Evolutionary conservation across 257 asterid species (phyloP).

Genomic region (Anisodus acutangulus): DNA sequence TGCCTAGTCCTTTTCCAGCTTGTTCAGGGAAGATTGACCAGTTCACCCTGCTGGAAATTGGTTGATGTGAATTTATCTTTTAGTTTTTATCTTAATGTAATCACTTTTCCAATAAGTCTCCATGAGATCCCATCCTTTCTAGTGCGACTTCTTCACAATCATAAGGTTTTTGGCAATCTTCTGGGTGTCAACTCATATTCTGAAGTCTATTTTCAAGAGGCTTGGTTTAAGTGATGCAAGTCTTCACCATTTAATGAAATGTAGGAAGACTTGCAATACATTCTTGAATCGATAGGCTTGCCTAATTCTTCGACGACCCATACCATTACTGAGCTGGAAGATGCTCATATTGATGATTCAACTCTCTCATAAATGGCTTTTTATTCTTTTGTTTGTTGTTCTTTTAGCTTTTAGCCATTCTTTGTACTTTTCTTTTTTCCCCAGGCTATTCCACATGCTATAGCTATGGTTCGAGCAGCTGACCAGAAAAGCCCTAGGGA

Average conservation of each 20-base stretch:
- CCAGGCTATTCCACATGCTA: conserved; percentile 96
- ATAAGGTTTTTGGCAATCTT: not conserved
- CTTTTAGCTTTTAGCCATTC: conserved; percentile 25
- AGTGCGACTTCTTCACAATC: not conserved
- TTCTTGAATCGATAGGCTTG: not conserved
- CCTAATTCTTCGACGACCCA: not conserved
- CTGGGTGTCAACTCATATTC: not conserved
- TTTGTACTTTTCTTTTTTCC: conserved; percentile 6
- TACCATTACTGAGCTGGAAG: conserved; percentile 20
- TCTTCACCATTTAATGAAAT: not conserved
- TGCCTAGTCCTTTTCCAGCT: not conserved
- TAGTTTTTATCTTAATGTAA: not conserved
- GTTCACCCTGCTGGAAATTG: not conserved
- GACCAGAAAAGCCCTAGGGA: conserved; percentile 96
- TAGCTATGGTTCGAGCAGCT: conserved; percentile 84
- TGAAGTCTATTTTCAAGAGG: not conserved
- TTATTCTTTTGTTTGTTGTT: conserved; percentile 24
- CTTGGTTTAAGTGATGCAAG: not conserved
- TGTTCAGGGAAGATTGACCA: conserved; percentile 1
- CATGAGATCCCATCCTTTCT: not conserved
- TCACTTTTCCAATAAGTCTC: not conserved
- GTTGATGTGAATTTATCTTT: not conserved
- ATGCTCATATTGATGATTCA: conserved; percentile 1
- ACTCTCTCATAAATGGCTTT: not conserved
- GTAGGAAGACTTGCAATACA: not conserved